These are phyloP conservation scores for Pseudonitzschia delicatissima DNA, from an alignment of 108 stramenopile genomes.

Conservation along the genomic window DNA sequence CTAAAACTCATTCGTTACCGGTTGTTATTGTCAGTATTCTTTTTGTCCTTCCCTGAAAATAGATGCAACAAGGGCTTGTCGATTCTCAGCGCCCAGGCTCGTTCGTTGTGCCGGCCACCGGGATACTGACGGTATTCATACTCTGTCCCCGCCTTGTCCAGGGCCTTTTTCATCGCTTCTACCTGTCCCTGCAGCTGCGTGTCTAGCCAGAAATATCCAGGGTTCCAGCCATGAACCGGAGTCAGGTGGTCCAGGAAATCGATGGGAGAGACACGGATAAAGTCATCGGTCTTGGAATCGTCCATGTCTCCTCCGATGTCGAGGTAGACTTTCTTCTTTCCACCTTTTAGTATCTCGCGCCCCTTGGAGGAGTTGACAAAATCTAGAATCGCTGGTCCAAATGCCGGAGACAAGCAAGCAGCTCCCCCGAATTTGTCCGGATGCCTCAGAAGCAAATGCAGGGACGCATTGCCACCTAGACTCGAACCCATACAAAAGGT, in stretches of 20 bases:
- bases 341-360: neutral
- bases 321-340: conserved; percentile 49
- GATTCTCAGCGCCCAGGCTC: conserved; percentile 67
- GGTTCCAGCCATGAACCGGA: conserved; percentile 65
- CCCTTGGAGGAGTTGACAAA: conserved; percentile 20
- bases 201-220: conserved; percentile 73
- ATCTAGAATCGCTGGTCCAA: conserved; percentile 51
- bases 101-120: conserved; percentile 73
- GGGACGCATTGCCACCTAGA: conserved; percentile 69
- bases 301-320: conserved; percentile 72
- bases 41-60: conserved; percentile 25
- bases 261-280: conserved; percentile 44
- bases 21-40: neutral
- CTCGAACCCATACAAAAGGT: conserved; percentile 51
- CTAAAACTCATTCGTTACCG: neutral
- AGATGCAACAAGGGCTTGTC: conserved; percentile 49
- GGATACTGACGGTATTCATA: conserved; percentile 48
- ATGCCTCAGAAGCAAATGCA: conserved; percentile 59
- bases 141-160: conserved; percentile 35
- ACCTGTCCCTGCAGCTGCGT: conserved; percentile 56
- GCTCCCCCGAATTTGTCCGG: conserved; percentile 61
- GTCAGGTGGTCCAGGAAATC: conserved; percentile 68
- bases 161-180: conserved; percentile 43
- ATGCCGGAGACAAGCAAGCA: conserved; percentile 65
- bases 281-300: conserved; percentile 13